These are phyloP conservation scores for Nicotiana paniculata DNA, from an alignment of 257 asterid genomes.

Conservation along the genomic window DNA sequence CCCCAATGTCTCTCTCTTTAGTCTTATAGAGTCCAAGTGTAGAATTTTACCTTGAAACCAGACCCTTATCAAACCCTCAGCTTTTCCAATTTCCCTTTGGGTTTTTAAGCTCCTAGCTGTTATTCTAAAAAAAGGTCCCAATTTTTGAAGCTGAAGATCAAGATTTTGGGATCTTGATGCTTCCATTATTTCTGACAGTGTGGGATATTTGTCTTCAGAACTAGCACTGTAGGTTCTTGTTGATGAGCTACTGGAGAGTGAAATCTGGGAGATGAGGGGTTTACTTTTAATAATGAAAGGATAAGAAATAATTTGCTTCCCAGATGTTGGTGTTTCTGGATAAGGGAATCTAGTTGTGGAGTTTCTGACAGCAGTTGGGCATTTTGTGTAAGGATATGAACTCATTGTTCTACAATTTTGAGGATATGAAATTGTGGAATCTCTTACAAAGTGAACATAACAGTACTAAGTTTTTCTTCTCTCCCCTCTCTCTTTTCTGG, in stretches of 20 bases:
- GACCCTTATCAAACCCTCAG: slow-evolving; percentile 69
- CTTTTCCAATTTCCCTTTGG: slow-evolving; percentile 53
- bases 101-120: slow-evolving; percentile 50
- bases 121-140: slow-evolving; percentile 84
- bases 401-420: neutral
- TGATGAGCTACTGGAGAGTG: neutral
- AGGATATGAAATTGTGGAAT: neutral
- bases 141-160: slow-evolving; percentile 43
- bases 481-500: neutral
- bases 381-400: neutral
- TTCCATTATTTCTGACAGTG: slow-evolving; percentile 68
- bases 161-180: slow-evolving; percentile 71
- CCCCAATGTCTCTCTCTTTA: slow-evolving; percentile 57
- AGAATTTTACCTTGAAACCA: slow-evolving; percentile 77
- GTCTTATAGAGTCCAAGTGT: slow-evolving; percentile 69
- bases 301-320: neutral
- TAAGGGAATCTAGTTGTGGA: neutral
- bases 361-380: neutral
- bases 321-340: neutral
- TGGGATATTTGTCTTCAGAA: slow-evolving; percentile 31
- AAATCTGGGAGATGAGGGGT: neutral
- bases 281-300: neutral
- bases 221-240: neutral
- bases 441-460: neutral
- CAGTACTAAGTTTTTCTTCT: neutral